Evolutionary conservation across 306 rosid species (phyloP), one percentile per base, ranked within the genome.

Genomic region (Medicago ruthenica): DNA sequence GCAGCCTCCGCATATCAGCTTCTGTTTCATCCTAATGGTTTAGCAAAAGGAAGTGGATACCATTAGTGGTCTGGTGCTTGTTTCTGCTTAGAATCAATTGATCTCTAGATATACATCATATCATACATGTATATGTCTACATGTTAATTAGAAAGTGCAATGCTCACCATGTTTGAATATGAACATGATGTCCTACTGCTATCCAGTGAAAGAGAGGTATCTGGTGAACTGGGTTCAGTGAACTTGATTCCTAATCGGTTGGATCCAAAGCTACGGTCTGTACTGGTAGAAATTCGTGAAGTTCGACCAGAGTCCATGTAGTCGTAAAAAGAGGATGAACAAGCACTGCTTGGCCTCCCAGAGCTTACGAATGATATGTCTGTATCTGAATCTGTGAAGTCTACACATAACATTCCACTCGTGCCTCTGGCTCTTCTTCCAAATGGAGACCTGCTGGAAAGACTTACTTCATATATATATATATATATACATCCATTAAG

Each of bases 321-420:
- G n/a, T 95, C 97, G 14, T 79, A 74, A 44, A 84, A 62, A 55
- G 96, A 84, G 60, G 98, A 86, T 22, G 86, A 31, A 21, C 88
- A 86, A 1, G 82, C 97, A 57, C 89, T 84, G 80, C 96, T 90
- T 40, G 93, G 83, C 82, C 97, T 90, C 14, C 60, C 97, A 0
- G 99, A 92, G 89, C 96, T 90, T 18, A 90, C 69, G 74, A 92
- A 96, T 73, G 98, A 92, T 81, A 90, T 90, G 68, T 96, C 98
- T 14, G 93, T 75, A 15, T 92, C 98, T 6, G 90, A 75, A 34
- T 87, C 98, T 13, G 85, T 55, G n/a, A 85, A 82, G 2, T 86
- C 97, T 24, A 80, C 63, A 61, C 79, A 65, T 9, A 76, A 58
- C 77, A 79, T 87, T 71, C 79, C 82, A 71, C 82, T 86, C 61